phyloP scores from a whole-genome alignment of 2,329 filamentous ascomycete genomes.

The Pestalotiopsis fici region DNA sequence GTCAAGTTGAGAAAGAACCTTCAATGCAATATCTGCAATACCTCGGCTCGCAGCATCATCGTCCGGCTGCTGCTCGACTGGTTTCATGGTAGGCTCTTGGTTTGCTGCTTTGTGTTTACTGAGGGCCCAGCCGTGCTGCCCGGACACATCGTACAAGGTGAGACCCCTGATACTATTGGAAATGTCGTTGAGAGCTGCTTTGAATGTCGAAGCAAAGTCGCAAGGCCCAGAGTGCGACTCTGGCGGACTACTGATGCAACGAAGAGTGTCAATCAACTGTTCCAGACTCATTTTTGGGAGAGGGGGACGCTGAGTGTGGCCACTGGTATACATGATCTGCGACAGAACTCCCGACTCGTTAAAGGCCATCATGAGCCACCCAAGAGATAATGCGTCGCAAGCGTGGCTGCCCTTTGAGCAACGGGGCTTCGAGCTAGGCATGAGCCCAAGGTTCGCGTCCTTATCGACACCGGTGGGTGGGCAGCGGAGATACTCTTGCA shows the following conservation, averaged over 20 bases:
- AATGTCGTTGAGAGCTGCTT: conserved; percentile 48
- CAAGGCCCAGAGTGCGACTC: conserved; percentile 45
- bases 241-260: conserved; percentile 44
- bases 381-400: conserved; percentile 54
- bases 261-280: conserved; percentile 44
- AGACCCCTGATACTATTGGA: conserved; percentile 51
- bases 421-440: conserved; percentile 41
- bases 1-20: conserved; percentile 40
- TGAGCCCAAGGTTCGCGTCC: conserved; percentile 10
- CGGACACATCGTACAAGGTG: conserved; percentile 49
- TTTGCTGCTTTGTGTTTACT: conserved; percentile 38
- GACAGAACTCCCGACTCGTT: conserved; percentile 47
- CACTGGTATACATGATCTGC: conserved; percentile 35
- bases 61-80: conserved; percentile 9
- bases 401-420: conserved; percentile 51
- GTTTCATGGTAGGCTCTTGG: conserved; percentile 32
- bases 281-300: conserved; percentile 41
- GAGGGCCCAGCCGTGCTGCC: conserved; percentile 50
- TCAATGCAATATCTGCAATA: conserved; percentile 35
- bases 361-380: conserved; percentile 54
- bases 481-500: conserved; percentile 46
- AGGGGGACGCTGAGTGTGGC: conserved; percentile 19
- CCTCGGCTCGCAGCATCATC: neutral
- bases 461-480: neutral
- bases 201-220: conserved; percentile 49